A percentile compares a stretch with the other conserved stretches of the same genome.
phyloP scores from a whole-genome alignment of 148 eudicot genomes.

The Heliosperma pusillum region DNA sequence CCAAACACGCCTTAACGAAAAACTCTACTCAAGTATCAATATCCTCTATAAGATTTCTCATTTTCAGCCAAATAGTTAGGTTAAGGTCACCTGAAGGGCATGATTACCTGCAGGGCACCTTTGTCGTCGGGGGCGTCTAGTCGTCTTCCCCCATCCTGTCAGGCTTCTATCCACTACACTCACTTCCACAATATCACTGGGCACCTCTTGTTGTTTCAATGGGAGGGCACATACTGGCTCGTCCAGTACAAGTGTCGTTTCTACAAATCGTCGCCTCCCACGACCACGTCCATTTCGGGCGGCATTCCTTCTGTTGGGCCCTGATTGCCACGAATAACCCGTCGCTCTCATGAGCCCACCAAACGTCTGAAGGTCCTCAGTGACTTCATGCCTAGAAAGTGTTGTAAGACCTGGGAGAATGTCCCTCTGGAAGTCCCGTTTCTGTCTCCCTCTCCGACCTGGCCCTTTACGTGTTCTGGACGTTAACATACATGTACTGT shows the following conservation, averaged over 20 bases:
- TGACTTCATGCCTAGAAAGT: constrained; percentile 79
- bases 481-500: constrained; percentile 24
- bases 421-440: constrained; percentile 84
- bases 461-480: constrained; percentile 54
- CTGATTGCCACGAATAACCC: constrained; percentile 70
- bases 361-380: constrained; percentile 85
- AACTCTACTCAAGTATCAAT: constrained; percentile 29
- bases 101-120: constrained; percentile 65
- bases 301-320: constrained; percentile 49
- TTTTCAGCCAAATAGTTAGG: constrained; percentile 28
- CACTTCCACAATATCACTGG: constrained; percentile 36
- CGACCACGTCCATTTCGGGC: constrained; percentile 49
- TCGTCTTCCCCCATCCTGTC: constrained; percentile 91
- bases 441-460: constrained; percentile 74
- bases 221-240: constrained; percentile 29
- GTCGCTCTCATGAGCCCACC: constrained; percentile 88
- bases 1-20: constrained; percentile 26
- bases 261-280: constrained; percentile 52
- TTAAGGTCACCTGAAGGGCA: constrained; percentile 40
- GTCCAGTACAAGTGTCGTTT: constrained; percentile 27
- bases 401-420: constrained; percentile 83
- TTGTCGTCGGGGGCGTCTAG: constrained; percentile 82
- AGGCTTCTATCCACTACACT: constrained; percentile 65
- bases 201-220: constrained; percentile 25
- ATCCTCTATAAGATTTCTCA: constrained; percentile 24